phyloP scores from a whole-genome alignment of 805 yeast species.

The Peterozyma xylosa region DNA sequence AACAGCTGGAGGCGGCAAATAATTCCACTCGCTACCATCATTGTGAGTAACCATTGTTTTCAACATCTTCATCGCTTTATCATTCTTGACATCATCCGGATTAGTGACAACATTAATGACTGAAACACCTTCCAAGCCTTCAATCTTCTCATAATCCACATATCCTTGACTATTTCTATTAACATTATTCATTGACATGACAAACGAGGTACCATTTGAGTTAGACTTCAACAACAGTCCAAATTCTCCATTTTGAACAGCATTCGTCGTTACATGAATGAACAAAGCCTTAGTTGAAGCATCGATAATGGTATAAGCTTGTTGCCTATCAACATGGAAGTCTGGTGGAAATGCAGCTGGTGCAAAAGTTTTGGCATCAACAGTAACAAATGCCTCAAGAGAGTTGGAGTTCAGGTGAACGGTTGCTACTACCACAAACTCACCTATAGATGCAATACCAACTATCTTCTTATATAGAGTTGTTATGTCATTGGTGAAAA shows the following conservation, averaged over 20 bases:
- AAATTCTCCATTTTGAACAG: conserved; percentile 42
- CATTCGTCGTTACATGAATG: conserved; percentile 71
- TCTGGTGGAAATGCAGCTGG: conserved; percentile 72
- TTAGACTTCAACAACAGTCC: conserved; percentile 86
- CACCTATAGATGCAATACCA: conserved; percentile 69
- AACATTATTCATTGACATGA: conserved; percentile 57
- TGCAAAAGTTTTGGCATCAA: conserved; percentile 72
- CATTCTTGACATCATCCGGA: conserved; percentile 28
- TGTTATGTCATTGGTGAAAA: conserved; percentile 31
- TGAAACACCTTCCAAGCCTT: conserved; percentile 79
- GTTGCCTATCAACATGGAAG: conserved; percentile 49
- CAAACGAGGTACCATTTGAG: conserved; percentile 85
- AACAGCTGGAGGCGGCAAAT: conserved; percentile 56
- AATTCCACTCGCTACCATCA: conserved; percentile 87
- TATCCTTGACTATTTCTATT: conserved; percentile 68
- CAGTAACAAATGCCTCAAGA: conserved; percentile 64
- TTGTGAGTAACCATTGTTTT: conserved; percentile 75
- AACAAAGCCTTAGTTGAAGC: conserved; percentile 67
- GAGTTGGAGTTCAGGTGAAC: conserved; percentile 36
- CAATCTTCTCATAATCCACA: conserved; percentile 84
- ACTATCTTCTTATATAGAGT: conserved; percentile 49
- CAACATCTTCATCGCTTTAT: conserved; percentile 38
- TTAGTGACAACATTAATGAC: conserved; percentile 65
- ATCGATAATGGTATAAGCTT: conserved; percentile 75
- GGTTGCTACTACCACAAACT: conserved; percentile 67